Conservation (phyloP, 2,329 filamentous ascomycete genomes). For the Sporothrix dimorphospora region DNA sequence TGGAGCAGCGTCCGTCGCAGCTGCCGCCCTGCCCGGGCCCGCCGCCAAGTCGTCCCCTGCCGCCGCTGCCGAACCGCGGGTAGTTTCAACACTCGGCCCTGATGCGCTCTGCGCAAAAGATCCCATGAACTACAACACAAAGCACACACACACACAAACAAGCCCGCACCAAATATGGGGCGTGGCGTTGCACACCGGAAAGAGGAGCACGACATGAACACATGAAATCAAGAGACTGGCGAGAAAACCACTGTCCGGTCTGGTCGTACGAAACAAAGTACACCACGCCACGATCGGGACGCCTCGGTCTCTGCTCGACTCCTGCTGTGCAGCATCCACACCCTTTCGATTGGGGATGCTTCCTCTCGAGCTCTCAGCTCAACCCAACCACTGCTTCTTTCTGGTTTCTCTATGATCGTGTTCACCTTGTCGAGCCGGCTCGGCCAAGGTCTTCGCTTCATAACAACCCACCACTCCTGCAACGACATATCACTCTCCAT, state of each 20-base stretch:
- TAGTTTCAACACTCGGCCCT: conserved; percentile 41
- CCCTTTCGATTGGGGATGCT: not conserved
- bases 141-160: not conserved
- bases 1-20: conserved; percentile 65
- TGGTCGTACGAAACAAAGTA: not conserved
- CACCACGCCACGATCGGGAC: not conserved
- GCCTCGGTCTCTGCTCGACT: not conserved
- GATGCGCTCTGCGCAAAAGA: not conserved
- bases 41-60: conserved; percentile 65
- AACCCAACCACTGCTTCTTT: not conserved
- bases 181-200: conserved; percentile 12
- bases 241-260: not conserved
- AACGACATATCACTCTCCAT: not conserved
- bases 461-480: not conserved
- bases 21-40: conserved; percentile 69
- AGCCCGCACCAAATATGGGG: not conserved
- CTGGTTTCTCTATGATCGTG: not conserved
- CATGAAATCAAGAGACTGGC: not conserved
- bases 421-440: conserved; percentile 25
- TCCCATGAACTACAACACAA: not conserved
- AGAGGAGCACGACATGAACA: not conserved
- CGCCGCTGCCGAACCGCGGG: conserved; percentile 65
- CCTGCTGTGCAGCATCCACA: not conserved
- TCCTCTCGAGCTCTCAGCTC: not conserved
- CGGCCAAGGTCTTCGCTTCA: not conserved